Evolutionary conservation across 805 yeast species (phyloP).

Genomic region (Ogataea parapolymorpha): DNA sequence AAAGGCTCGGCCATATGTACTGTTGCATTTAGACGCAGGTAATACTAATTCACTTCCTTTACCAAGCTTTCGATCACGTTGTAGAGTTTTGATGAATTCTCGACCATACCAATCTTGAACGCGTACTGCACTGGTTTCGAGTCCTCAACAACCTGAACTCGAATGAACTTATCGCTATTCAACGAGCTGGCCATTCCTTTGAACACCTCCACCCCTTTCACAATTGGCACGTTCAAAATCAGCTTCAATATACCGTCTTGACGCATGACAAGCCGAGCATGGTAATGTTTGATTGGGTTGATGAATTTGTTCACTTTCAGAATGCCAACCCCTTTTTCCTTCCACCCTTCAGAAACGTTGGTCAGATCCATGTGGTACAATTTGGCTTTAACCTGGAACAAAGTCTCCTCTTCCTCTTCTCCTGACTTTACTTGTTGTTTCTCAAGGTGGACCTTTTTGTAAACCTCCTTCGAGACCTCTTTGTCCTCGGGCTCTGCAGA

Average conservation of each 20-base stretch:
- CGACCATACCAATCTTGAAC: conserved; percentile 62
- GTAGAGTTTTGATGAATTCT: conserved; percentile 54
- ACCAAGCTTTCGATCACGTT: conserved; percentile 39
- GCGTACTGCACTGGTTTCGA: conserved; percentile 81
- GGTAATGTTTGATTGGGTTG: conserved; percentile 30
- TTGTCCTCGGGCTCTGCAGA: conserved; percentile 28
- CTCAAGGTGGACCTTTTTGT: conserved; percentile 57
- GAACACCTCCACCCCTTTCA: conserved; percentile 55
- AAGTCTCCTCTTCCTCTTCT: conserved; percentile 77
- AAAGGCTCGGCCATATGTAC: conserved; percentile 87
- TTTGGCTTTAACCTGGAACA: conserved; percentile 71
- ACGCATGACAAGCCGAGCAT: conserved; percentile 82
- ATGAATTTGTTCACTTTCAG: conserved; percentile 64
- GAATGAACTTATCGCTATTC: conserved; percentile 75
- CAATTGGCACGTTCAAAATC: conserved; percentile 70
- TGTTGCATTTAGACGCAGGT: conserved; percentile 61
- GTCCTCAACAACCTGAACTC: conserved; percentile 64
- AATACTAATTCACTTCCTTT: conserved; percentile 3
- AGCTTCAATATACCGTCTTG: conserved; percentile 83
- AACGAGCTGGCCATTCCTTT: conserved; percentile 87
- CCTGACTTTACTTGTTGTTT: conserved; percentile 73
- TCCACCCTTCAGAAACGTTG: conserved; percentile 79
- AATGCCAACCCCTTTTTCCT: conserved; percentile 88
- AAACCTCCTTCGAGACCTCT: conserved; percentile 34
- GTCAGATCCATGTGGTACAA: conserved; percentile 71